Conservation (phyloP, 176 grass and related monocot genomes). For the Avena atlantica region DNA sequence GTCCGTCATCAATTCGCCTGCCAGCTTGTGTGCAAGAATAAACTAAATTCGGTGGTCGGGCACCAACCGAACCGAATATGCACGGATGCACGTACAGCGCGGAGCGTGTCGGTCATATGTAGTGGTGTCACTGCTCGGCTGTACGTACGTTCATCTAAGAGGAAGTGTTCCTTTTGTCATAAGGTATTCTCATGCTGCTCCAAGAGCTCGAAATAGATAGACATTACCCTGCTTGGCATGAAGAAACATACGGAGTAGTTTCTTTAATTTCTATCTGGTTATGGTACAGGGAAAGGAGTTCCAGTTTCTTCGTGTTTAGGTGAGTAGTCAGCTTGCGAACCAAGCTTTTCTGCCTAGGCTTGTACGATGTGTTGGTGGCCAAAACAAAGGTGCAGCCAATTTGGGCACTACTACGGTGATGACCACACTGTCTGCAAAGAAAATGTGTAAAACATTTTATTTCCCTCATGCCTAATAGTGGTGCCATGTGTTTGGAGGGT, state of each 20-base stretch:
- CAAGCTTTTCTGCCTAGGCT: not conserved
- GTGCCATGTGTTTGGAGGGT: not conserved
- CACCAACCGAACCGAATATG: constrained; percentile 12
- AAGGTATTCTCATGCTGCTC: no score
- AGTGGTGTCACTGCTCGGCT: not conserved
- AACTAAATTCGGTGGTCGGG: not conserved
- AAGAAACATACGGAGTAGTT: no score
- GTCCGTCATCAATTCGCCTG: not conserved
- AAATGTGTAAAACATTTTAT: not conserved
- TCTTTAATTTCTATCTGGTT: no score
- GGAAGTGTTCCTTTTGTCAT: not conserved
- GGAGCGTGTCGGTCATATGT: not conserved
- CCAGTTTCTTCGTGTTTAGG: not conserved
- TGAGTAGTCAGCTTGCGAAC: not conserved
- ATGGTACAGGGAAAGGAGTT: not conserved
- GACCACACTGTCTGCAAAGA: not conserved
- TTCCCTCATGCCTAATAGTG: not conserved
- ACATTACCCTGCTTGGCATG: no score
- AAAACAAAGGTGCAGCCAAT: constrained; percentile 2
- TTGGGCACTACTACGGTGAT: not conserved
- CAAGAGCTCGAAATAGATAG: no score
- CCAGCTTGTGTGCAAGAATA: not conserved
- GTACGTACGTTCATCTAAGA: not conserved
- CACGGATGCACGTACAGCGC: not conserved
- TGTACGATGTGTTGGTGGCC: not conserved